These are phyloP conservation scores for Mucuna pruriens DNA, from an alignment of 306 rosid species.

Conservation along the genomic window DNA sequence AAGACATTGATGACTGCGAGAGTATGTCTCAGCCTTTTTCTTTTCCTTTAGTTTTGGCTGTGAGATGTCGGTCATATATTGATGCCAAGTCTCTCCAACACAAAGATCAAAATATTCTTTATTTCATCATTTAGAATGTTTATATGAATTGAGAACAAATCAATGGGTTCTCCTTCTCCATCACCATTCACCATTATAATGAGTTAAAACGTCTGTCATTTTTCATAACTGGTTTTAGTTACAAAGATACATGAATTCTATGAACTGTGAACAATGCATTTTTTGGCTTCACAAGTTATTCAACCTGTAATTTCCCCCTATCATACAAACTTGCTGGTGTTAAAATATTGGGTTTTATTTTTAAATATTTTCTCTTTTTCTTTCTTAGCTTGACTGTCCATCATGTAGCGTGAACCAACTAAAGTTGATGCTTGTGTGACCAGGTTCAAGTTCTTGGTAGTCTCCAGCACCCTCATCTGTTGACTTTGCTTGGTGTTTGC, in stretches of 20 bases:
- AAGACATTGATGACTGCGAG: background rate
- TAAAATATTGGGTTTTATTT: background rate
- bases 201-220: background rate
- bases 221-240: constrained; percentile 31
- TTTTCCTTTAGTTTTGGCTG: background rate
- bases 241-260: background rate
- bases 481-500: constrained; percentile 78
- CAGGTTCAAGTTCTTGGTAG: constrained; percentile 82
- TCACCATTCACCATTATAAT: constrained; percentile 3
- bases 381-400: constrained; percentile 8
- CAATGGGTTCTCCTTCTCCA: background rate
- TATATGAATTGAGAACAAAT: constrained; percentile 13
- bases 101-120: background rate
- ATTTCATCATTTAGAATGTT: background rate
- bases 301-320: background rate
- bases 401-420: constrained; percentile 19
- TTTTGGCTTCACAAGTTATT: background rate
- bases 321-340: background rate
- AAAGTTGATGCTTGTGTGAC: constrained; percentile 25
- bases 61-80: background rate
- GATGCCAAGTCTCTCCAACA: background rate
- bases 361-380: background rate
- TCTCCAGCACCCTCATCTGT: constrained; percentile 76
- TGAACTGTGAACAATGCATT: background rate
- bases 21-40: background rate